Percentiles rank a stretch among this genome's conserved stretches.
Evolutionary conservation across 768 basidiomycete species (phyloP).

Genomic region (Auricularia heimuer): DNA sequence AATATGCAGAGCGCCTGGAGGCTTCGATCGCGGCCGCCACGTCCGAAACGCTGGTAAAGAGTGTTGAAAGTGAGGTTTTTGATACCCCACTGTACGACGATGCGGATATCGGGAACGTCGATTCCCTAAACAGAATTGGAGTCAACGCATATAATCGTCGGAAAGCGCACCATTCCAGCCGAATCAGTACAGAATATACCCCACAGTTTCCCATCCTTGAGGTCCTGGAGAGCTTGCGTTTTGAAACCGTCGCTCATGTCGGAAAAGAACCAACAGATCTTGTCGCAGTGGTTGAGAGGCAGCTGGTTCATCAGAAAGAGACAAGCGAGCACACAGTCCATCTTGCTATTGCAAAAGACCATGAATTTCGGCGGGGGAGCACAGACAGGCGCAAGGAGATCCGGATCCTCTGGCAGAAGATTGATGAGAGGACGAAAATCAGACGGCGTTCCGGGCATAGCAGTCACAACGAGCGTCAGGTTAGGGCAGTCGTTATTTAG

Average conservation of each 20-base stretch:
- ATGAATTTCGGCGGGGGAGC: conserved; percentile 13
- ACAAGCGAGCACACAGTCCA: conserved; percentile 10
- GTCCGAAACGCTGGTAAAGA: conserved; percentile 27
- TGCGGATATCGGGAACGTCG: conserved; percentile 23
- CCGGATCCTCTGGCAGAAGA: conserved; percentile 9
- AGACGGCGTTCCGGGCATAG: conserved; percentile 13
- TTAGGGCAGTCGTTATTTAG: conserved; percentile 26
- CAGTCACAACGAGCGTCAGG: conserved; percentile 18
- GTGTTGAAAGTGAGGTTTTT: conserved; percentile 16
- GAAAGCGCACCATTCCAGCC: conserved; percentile 26
- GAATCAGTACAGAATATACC: conserved; percentile 23
- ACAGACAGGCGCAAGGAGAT: conserved; percentile 1
- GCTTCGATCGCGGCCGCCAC: conserved; percentile 14
- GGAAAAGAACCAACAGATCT: conserved; percentile 19
- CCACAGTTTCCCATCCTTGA: conserved; percentile 14
- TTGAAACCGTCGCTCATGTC: conserved; percentile 17
- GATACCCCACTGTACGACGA: conserved; percentile 28
- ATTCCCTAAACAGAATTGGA: conserved; percentile 21
- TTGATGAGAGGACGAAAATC: conserved; percentile 16
- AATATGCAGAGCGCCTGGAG: conserved; percentile 11
- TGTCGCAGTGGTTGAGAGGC: conserved; percentile 3
- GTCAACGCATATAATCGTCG: not conserved
- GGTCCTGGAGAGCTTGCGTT: not conserved
- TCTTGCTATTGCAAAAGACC: conserved; percentile 21
- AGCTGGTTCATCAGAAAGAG: conserved; percentile 11